Conservation (phyloP, 352 stramenopile species). For the Phytopythium aichiense region DNA sequence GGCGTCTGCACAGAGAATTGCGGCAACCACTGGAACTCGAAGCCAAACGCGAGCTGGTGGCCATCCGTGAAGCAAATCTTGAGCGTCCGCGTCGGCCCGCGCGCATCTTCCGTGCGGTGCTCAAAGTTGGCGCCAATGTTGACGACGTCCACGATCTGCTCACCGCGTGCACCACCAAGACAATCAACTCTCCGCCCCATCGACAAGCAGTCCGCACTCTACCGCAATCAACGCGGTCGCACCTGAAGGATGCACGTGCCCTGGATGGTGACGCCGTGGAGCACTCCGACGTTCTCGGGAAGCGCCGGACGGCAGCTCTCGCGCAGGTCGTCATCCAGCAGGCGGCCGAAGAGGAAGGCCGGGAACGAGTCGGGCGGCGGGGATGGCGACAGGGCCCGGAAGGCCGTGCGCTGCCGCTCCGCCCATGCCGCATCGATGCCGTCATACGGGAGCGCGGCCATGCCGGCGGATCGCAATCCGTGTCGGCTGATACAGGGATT, state of each 20-base stretch:
- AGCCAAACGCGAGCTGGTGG: constrained; percentile 66
- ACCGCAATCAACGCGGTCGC: constrained; percentile 1
- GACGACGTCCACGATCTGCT: constrained; percentile 69
- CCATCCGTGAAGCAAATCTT: constrained; percentile 83
- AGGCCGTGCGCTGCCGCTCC: constrained; percentile 35
- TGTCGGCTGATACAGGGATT: not conserved
- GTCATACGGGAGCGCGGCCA: constrained; percentile 37
- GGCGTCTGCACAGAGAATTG: constrained; percentile 48
- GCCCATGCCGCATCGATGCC: constrained; percentile 59
- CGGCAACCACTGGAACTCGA: constrained; percentile 61
- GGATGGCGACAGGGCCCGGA: constrained; percentile 18
- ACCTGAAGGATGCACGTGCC: constrained; percentile 78
- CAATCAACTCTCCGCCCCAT: not conserved
- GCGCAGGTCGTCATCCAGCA: constrained; percentile 63
- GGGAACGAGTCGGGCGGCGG: constrained; percentile 21
- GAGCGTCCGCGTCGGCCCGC: constrained; percentile 62
- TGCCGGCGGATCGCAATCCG: not conserved
- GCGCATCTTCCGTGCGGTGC: constrained; percentile 58
- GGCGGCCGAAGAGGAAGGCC: constrained; percentile 54
- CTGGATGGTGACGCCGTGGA: constrained; percentile 53
- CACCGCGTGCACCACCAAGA: not conserved
- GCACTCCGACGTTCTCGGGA: constrained; percentile 32
- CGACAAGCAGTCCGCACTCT: not conserved
- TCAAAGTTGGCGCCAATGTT: constrained; percentile 80
- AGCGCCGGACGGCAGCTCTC: constrained; percentile 63